phyloP scores from a whole-genome alignment of 768 basidiomycete species.

The Leucosporidium scottii region DNA sequence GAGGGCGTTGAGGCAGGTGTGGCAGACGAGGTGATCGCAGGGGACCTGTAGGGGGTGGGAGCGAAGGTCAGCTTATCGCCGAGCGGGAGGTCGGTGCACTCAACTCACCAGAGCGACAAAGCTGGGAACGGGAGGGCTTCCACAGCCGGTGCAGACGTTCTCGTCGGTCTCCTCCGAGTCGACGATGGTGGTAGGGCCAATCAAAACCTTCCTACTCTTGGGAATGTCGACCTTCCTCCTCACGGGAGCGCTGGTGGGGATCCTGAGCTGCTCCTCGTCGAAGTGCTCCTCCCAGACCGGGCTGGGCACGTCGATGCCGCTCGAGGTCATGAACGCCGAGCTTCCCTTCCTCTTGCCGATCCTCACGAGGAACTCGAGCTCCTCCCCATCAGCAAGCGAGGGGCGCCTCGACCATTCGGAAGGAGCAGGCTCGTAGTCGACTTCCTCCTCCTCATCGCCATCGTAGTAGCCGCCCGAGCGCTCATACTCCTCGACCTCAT shows the following conservation, averaged over 20 bases:
- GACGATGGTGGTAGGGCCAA: too few species aligned
- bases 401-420: too few species aligned
- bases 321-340: not conserved
- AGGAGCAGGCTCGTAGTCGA: too few species aligned
- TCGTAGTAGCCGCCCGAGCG: not conserved
- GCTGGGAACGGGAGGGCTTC: not conserved
- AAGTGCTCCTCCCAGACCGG: not conserved
- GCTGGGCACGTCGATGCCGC: not conserved
- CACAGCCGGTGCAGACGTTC: constrained; percentile 16
- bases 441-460: not conserved
- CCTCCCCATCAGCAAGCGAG: too few species aligned
- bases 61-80: not conserved
- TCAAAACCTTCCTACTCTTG: too few species aligned
- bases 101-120: constrained; percentile 23
- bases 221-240: not conserved
- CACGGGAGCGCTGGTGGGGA: not conserved
- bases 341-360: not conserved
- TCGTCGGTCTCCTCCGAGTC: not conserved
- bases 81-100: too few species aligned
- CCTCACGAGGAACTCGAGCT: not conserved
- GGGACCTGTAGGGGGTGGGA: not conserved
- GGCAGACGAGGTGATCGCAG: constrained; percentile 22
- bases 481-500: not conserved
- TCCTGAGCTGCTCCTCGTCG: too few species aligned
- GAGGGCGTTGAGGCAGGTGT: constrained; percentile 27